Percentiles rank a stretch among this genome's conserved stretches.
Conservation (phyloP, 164 flowering plant genomes). For the Protea cynaroides region DNA sequence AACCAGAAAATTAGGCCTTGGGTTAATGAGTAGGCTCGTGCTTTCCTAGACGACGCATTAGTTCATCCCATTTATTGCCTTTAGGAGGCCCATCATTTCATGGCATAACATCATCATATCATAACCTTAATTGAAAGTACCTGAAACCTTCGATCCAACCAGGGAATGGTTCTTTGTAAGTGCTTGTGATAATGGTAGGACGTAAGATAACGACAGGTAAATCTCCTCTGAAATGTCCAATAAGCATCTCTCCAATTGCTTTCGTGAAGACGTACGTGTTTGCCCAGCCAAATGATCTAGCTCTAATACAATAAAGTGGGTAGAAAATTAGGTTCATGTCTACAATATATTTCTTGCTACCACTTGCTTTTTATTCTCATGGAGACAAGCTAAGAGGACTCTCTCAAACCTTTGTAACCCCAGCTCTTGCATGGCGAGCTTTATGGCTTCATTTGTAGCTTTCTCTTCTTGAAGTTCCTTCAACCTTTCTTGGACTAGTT, state of each 20-base stretch:
- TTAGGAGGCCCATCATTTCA: no score
- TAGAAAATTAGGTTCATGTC: no score
- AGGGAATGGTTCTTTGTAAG: conserved; percentile 37
- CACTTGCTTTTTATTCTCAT: no score
- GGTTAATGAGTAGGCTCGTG: no score
- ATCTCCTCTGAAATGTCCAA: conserved; percentile 19
- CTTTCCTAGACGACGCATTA: no score
- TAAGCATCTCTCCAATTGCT: conserved; percentile 43
- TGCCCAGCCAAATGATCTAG: conserved; percentile 42
- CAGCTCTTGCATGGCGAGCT: neutral
- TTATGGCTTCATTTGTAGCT: neutral
- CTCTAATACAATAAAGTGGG: conserved; percentile 13
- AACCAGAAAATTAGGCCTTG: no score
- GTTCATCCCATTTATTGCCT: no score
- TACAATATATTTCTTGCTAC: no score
- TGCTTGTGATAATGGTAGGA: conserved; percentile 32
- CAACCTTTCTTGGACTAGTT: neutral
- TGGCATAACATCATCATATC: no score
- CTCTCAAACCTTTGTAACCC: neutral
- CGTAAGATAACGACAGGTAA: conserved; percentile 29
- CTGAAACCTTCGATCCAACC: conserved; percentile 47
- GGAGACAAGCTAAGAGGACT: no score
- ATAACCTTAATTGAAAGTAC: conserved; percentile 18
- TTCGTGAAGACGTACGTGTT: conserved; percentile 40
- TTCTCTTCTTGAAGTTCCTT: neutral